A percentile compares a stretch with the other conserved stretches of the same genome.
phyloP scores from a whole-genome alignment of 1,284 basidiomycete genomes.

The Cutaneotrichosporon mucoides region DNA sequence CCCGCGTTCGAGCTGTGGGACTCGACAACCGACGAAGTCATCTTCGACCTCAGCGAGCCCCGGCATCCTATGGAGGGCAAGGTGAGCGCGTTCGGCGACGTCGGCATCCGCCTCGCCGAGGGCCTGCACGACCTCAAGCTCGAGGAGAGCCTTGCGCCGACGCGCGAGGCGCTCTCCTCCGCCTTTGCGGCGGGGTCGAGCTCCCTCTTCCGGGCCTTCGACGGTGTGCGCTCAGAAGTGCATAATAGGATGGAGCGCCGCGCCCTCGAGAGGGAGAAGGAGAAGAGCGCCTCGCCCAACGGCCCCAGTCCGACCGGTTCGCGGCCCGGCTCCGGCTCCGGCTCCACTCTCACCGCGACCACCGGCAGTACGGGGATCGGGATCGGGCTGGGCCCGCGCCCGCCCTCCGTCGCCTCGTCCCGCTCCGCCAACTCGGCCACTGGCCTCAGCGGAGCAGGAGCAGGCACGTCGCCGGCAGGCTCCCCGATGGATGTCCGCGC shows the following conservation, averaged over 20 bases:
- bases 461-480: neutral
- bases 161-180: conserved; percentile 75
- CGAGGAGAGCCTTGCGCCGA: conserved; percentile 81
- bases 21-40: conserved; percentile 72
- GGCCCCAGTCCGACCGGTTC: neutral
- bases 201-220: conserved; percentile 80
- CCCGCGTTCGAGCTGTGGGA: conserved; percentile 85
- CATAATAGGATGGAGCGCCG: conserved; percentile 31
- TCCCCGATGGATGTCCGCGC: neutral
- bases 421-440: neutral
- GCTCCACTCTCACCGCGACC: no score
- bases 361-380: no score
- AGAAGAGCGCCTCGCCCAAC: neutral
- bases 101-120: conserved; percentile 76
- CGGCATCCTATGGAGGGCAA: conserved; percentile 84
- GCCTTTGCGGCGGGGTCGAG: conserved; percentile 70
- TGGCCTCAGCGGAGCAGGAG: neutral
- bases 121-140: conserved; percentile 85
- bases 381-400: neutral
- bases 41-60: conserved; percentile 90
- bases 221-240: conserved; percentile 62
- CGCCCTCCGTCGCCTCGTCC: neutral
- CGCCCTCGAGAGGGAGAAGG: neutral
- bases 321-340: neutral
- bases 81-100: conserved; percentile 79